Evolutionary conservation across 768 basidiomycete species (phyloP).

Genomic region (Pholiota molesta): DNA sequence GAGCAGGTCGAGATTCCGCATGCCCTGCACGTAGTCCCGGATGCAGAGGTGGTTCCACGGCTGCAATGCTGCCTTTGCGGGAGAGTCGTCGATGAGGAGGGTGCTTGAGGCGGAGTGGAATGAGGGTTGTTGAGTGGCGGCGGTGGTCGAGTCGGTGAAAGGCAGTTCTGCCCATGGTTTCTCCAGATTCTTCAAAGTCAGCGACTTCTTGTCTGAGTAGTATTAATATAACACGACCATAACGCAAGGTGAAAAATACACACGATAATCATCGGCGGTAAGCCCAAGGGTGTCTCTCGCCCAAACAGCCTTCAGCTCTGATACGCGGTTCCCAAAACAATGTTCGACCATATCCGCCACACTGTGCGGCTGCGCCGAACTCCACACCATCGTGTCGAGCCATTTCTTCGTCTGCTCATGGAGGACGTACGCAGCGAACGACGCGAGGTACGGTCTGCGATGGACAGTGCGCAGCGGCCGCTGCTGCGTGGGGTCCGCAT

Average conservation of each 20-base stretch:
- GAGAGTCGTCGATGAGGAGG: slow-evolving; percentile 58
- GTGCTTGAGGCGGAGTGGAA: slow-evolving; percentile 48
- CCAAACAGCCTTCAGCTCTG: slow-evolving; percentile 67
- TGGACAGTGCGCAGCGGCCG: slow-evolving; percentile 43
- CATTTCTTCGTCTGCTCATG: slow-evolving; percentile 59
- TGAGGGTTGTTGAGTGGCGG: slow-evolving; percentile 1
- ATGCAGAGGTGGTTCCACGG: slow-evolving; percentile 85
- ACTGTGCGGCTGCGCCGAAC: slow-evolving; percentile 81
- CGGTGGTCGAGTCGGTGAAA: neutral
- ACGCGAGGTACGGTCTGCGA: slow-evolving; percentile 65
- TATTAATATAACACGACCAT: neutral
- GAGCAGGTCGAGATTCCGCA: slow-evolving; percentile 37
- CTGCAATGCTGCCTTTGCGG: slow-evolving; percentile 61
- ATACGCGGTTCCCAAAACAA: slow-evolving; percentile 50
- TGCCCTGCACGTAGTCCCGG: slow-evolving; percentile 58
- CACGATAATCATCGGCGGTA: slow-evolving; percentile 63
- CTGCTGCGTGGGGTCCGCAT: slow-evolving; percentile 24
- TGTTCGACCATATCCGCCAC: slow-evolving; percentile 74
- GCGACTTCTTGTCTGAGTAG: slow-evolving; percentile 42
- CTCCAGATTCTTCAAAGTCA: slow-evolving; percentile 76
- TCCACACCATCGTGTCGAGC: slow-evolving; percentile 90
- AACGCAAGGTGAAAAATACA: slow-evolving; percentile 31
- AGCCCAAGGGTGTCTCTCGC: slow-evolving; percentile 79
- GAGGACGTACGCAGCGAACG: slow-evolving; percentile 68
- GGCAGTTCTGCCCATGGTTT: slow-evolving; percentile 60